Conservation (phyloP, 352 stramenopile genomes). For the Pythium brachiatum region DNA sequence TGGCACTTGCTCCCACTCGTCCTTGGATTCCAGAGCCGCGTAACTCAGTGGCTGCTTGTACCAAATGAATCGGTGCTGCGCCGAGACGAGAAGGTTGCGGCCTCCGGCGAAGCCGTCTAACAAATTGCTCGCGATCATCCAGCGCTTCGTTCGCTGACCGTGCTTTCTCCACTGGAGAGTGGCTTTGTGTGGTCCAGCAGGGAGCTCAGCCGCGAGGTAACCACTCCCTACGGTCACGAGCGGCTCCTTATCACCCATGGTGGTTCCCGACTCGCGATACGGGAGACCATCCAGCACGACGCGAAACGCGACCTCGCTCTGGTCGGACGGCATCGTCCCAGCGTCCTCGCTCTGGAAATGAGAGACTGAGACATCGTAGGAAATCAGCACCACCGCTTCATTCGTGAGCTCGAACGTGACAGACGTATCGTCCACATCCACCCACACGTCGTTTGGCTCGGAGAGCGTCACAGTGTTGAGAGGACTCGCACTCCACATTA, state of each 20-base stretch:
- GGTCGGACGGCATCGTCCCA: constrained; percentile 7
- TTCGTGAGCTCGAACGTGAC: constrained; percentile 54
- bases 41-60: constrained; percentile 50
- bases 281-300: constrained; percentile 48
- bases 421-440: constrained; percentile 53
- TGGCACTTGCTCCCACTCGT: constrained; percentile 51
- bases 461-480: constrained; percentile 27
- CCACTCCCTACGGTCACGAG: constrained; percentile 53
- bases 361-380: constrained; percentile 66
- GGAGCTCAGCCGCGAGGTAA: constrained; percentile 53
- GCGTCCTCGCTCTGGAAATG: constrained; percentile 30
- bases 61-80: constrained; percentile 70
- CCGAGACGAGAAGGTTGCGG: constrained; percentile 57
- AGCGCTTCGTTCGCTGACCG: constrained; percentile 43
- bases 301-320: constrained; percentile 64
- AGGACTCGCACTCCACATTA: constrained; percentile 70
- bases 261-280: constrained; percentile 66
- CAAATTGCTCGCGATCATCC: constrained; percentile 55
- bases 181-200: constrained; percentile 42
- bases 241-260: constrained; percentile 57
- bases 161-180: constrained; percentile 75
- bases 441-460: constrained; percentile 37
- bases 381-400: constrained; percentile 57
- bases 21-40: constrained; percentile 38
- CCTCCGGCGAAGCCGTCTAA: constrained; percentile 71